Evolutionary conservation across 148 eudicot genomes (phyloP), one percentile per base, ranked within the genome.

Genomic region (Rhododendron kiyosumense): DNA sequence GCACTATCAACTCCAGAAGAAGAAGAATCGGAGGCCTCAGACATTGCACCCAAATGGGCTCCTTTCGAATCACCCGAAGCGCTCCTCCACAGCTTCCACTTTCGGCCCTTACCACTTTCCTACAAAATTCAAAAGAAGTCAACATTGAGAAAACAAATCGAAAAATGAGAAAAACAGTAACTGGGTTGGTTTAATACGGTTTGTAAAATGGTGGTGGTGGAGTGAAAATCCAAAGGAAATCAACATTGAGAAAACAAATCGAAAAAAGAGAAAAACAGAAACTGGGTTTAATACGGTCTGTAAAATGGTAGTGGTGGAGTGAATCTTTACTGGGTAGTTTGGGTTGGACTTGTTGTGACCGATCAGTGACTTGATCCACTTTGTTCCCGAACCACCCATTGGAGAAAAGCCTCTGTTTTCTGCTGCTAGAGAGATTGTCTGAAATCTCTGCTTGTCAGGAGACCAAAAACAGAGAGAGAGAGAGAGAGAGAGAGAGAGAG

Each of bases 71-170:
- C 92, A 0, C 85, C 87, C 32, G 95, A 89, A 75, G 88, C 63
- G 57, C 88, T 93, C 90, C 90, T 93, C 99, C 99, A 96, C 9
- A 95, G 90, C 89, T 88, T 94, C 98, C 99, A 96, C 75, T 89
- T 95, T 83, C 89, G 88, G 36, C 86, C 90, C 87, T 95, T 95
- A 0, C 89, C 86, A 87, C 92, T 91, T 79, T 91, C 96, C 98
- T 94, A 83, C 83, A 82, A 81, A 79, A 46, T 3, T 3, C n/a
- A 30, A 84, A 63, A 46, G 3, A 36, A 51, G 61, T 34, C 12
- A 78, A 30, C 51, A 20, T 74, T 45, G 1, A 1, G 32, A 77
- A 77, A 30, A 12, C 32, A 43, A n/a, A 32, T 2, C 1, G 45
- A 4, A 20, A 82, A 45, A 26, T 57, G 28, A 76, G 24, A 81